Percentiles rank a stretch among this genome's conserved stretches.
These are phyloP conservation scores for Pyrenochaeta sp. DNA, from an alignment of 2,329 filamentous ascomycete species.

Conservation along the genomic window DNA sequence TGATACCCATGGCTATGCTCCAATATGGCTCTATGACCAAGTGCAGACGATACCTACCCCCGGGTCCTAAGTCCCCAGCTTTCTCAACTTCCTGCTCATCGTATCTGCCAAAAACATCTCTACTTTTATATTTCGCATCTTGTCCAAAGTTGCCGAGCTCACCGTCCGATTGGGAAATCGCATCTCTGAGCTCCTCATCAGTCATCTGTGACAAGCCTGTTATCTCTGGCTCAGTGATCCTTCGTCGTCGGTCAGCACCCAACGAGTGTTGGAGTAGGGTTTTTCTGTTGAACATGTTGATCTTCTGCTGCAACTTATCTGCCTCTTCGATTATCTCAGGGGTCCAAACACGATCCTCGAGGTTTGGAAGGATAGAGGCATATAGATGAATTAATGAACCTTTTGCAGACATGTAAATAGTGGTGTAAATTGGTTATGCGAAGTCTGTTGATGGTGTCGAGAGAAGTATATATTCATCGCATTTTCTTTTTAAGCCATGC, in stretches of 20 bases:
- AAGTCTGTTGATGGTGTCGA: background rate
- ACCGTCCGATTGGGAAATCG: background rate
- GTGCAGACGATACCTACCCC: background rate
- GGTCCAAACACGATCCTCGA: background rate
- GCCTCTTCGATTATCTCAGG: background rate
- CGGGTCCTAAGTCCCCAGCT: background rate
- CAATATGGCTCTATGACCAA: background rate
- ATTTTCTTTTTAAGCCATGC: too few species aligned
- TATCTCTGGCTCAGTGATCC: background rate
- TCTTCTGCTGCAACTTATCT: background rate
- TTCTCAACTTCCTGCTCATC: background rate
- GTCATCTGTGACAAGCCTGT: too few species aligned
- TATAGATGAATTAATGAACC: background rate
- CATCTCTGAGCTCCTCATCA: background rate
- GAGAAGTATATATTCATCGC: too few species aligned
- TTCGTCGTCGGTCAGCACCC: background rate
- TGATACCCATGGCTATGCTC: background rate
- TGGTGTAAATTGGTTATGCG: background rate
- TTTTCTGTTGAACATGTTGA: background rate
- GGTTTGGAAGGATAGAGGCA: background rate
- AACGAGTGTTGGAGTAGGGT: background rate
- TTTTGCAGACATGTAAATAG: background rate
- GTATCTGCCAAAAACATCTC: background rate
- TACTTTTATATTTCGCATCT: background rate
- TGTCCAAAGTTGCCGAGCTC: background rate